Evolutionary conservation across 78 protist species (phyloP), one percentile per base, ranked within the genome.

Genomic region (Cavenderia fasciculata): DNA sequence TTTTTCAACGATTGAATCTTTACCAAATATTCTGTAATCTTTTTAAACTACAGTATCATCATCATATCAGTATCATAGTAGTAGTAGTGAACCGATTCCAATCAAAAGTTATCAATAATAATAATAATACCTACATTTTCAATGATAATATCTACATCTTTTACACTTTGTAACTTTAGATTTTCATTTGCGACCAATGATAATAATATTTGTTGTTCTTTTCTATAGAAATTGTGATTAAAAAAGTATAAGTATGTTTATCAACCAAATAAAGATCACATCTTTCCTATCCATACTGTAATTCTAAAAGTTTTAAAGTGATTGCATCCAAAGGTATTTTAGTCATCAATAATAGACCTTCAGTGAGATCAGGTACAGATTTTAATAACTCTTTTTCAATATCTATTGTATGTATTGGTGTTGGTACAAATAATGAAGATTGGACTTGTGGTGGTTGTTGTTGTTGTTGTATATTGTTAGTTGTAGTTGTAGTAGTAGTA

Each of bases 251-350:
- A 65, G 16, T 27, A 65, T 66, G 11, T 44, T 31, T 29, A 29
- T 29, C 25, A 5, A 59, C n/a, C 18, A 4, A 6, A 12, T 31
- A 16, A 11, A 33, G 33, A 44, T 21, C 27, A 25, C 46, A 29
- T 23, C 12, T 33, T 7, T 31, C 25, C 21, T 2, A 10, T n/a
- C 21, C 29, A 21, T 54, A 73, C 82, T 82, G 90, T 52, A 82
- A 69, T 56, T 82, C 90, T 36, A 19, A 40, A 7, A 82, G 46
- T 68, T 82, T 82, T 40, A 82, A 16, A 10, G 59, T 82, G 21
- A 82, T 68, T 31, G 90, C 78, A 68, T 82, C 90, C 41, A 82
- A 31, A 4, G 90, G 90, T 41, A 82, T 63, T 51, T 82, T 82
- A 8, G 49, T 31, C 34, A 82, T 8, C 16, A 82, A 33, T 41